Evolutionary conservation across 441 rosid genomes (phyloP), one percentile per base, ranked within the genome.

Genomic region (Macaranga tanarius): DNA sequence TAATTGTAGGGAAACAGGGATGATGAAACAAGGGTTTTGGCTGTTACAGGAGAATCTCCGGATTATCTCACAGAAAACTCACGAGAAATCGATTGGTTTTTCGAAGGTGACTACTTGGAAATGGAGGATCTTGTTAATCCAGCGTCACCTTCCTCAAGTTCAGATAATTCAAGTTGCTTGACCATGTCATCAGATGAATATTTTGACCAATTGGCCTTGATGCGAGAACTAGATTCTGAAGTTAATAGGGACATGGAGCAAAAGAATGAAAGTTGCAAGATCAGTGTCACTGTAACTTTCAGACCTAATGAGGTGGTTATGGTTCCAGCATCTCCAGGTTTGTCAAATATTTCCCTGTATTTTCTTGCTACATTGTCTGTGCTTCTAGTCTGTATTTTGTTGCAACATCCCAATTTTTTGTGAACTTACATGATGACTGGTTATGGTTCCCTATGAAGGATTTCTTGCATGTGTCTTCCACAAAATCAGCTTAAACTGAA

Each of bases 161-260:
- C 90, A 4, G 87, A 79, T 38, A 84, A 78, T 78, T 89, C 94
- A 16, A 89, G 91, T 54, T 76, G 86, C 58, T 0, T 77, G 72
- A 79, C 86, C 73, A 60, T 80, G 75, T 87, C 90, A 48, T 87
- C 92, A 0, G 75, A 73, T 64, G 88, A 80, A 71, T 79, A 57
- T 70, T 89, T 84, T 60, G 90, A 87, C 60, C 51, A 86, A 9
- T 13, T 44, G 44, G 86, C 81, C 50, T 70, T 83, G 34, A 71
- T 84, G 75, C 70, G 67, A 78, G 87, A 87, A 31, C 72, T 81
- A 9, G 87, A 84, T 48, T 42, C 83, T 66, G 75, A 65, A 52
- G 69, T 1, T 25, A 67, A 47, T 50, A 72, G 22, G n/a, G 69
- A 70, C 40, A 38, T 20, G 9, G 71, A 19, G 65, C 67, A 48